Conservation (phyloP, 768 basidiomycete genomes). For the Tulasnella calospora region DNA sequence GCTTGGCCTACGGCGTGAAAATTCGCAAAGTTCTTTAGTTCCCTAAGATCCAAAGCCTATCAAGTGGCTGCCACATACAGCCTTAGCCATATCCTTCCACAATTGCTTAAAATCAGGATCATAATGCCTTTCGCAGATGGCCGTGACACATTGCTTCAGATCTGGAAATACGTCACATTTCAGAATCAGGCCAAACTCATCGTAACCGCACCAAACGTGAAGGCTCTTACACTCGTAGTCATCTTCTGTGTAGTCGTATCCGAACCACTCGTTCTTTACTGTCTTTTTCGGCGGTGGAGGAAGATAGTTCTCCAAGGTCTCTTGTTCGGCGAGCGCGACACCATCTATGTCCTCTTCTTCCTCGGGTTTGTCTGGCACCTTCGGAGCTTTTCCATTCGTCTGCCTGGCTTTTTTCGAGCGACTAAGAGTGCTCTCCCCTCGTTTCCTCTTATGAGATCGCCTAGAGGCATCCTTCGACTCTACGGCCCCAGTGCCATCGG, state of each 20-base stretch:
- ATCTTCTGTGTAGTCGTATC: slow-evolving; percentile 18
- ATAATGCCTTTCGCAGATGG: not conserved
- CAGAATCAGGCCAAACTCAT: not conserved
- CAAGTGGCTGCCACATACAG: not conserved
- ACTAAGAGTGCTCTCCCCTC: not conserved
- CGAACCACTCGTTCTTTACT: slow-evolving; percentile 18
- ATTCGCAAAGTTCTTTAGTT: not conserved
- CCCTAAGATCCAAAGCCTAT: not conserved
- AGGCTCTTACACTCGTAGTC: slow-evolving; percentile 18
- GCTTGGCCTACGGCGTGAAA: not conserved
- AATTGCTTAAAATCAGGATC: slow-evolving; percentile 22
- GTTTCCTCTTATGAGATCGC: not conserved
- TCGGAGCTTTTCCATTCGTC: not conserved
- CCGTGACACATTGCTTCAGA: slow-evolving; percentile 8
- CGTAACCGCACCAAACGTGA: not conserved
- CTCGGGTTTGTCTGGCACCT: not conserved
- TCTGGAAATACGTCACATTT: not conserved
- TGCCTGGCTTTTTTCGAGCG: not conserved
- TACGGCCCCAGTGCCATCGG: not conserved
- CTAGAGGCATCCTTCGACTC: not conserved
- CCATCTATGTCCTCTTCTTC: slow-evolving; percentile 12
- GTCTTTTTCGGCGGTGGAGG: slow-evolving; percentile 12
- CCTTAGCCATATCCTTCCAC: slow-evolving; percentile 15
- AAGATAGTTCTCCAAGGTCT: not conserved
- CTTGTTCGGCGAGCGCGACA: not conserved